Base-by-base conservation (phyloP, 2,329 filamentous ascomycete genomes). In the Claviceps monticola region DNA sequence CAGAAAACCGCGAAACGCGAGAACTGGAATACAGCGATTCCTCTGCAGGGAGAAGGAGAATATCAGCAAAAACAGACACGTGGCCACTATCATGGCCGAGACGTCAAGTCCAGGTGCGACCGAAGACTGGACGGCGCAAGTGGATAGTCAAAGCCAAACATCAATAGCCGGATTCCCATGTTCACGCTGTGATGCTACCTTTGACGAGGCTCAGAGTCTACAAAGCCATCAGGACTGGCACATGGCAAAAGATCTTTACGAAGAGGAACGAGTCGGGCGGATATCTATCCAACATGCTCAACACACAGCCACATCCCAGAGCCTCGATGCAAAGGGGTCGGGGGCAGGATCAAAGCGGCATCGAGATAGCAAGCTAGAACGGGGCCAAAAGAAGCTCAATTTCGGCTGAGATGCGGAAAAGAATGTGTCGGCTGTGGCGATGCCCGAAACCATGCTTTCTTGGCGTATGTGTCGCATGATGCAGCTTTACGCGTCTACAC, bases 141-240 rank as follows among this genome's bases (percentile, higher is more conserved):
- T 26, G 23, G 43, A 44, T 2, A 26, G 37, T 29, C 34, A 37
- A 16, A 23, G 13, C 17, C 34, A 29, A 26, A 14, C 17, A 16
- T 42, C 51, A 11, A 34, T 14, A 14, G 34, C 47, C 4, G 47
- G 8, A 23, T 68, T 72, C 59, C 59, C 66, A 42, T 95, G 88
- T 65, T 63, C 71, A 48, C 79, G 80, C 56, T 95, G 89, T 66
- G 74, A 76, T 54, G 74, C 76, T 59, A 63, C 65, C n/a, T 71
- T 93, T 37, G 71, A 74, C 13, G 71, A 74, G 41, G 62, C 71
- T 26, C 78, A 83, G 52, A 75, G 77, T 58, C 63, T 81, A 46
- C 77, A 82, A 57, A 90, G 86, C 67, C 93, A 98, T 65, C 74
- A 84, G 51, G 93, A 98, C 66, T 97, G 90, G 84, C 93, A 98